Evolutionary conservation across 352 stramenopile species (phyloP).

Genomic region (Pythium volutum): DNA sequence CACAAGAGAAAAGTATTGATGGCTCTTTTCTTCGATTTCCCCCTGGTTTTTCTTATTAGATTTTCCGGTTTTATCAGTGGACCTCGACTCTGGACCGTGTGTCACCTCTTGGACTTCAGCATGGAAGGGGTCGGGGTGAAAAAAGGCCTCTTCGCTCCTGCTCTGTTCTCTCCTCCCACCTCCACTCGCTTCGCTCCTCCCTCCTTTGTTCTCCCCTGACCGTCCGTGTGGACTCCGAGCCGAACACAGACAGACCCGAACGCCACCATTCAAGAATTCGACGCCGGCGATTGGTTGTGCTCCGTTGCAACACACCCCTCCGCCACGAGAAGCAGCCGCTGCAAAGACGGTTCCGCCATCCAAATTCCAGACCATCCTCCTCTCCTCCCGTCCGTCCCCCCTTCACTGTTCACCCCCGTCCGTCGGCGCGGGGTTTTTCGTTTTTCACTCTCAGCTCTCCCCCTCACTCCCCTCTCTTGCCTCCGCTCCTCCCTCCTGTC

Average conservation of each 20-base stretch:
- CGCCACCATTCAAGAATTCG: slow-evolving; percentile 22
- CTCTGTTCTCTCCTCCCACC: slow-evolving; percentile 10
- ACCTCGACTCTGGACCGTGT: slow-evolving; percentile 3
- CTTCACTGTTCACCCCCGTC: not conserved
- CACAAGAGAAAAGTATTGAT: not conserved
- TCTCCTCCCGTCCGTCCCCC: not conserved
- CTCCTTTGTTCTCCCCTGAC: slow-evolving; percentile 13
- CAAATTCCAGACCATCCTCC: slow-evolving; percentile 8
- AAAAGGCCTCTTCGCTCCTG: slow-evolving; percentile 3
- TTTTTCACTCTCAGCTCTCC: slow-evolving; percentile 28
- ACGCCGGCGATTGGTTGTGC: slow-evolving; percentile 21
- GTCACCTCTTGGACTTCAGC: slow-evolving; percentile 6
- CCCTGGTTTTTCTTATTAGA: slow-evolving; percentile 5
- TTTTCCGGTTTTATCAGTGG: not conserved
- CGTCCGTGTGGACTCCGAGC: slow-evolving; percentile 7
- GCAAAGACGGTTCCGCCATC: slow-evolving; percentile 25
- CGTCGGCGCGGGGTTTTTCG: slow-evolving; percentile 21
- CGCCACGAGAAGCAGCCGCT: slow-evolving; percentile 15
- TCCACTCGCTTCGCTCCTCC: not conserved
- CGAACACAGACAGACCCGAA: slow-evolving; percentile 20
- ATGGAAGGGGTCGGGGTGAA: slow-evolving; percentile 9
- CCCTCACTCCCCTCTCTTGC: not conserved
- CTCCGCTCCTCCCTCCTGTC: slow-evolving; percentile 22
- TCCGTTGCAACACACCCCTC: not conserved
- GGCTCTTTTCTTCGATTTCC: not conserved